Conservation (phyloP, 305 asterid genomes). For the Fraxinus greggii region DNA sequence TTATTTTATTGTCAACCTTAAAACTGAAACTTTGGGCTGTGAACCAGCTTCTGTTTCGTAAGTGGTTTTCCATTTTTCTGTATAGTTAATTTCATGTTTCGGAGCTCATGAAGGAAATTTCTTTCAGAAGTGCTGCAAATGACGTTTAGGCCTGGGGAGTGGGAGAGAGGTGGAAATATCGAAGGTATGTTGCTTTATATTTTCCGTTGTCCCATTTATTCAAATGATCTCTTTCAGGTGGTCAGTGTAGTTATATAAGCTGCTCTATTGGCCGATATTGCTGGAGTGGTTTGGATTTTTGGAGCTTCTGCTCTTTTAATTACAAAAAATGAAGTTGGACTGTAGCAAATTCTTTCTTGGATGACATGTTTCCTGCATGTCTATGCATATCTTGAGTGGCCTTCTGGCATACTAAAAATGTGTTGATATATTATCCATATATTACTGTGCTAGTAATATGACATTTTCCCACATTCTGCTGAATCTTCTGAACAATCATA, state of each 20-base stretch:
- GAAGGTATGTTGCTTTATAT: constrained; percentile 52
- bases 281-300: constrained; percentile 18
- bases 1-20: neutral
- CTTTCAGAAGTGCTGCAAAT: constrained; percentile 73
- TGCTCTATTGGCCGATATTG: constrained; percentile 12
- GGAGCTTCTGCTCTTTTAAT: constrained; percentile 6
- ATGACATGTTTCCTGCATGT: constrained; percentile 4
- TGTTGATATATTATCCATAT: neutral
- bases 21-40: constrained; percentile 17
- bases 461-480: neutral
- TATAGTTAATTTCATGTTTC: constrained; percentile 18
- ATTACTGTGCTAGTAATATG: neutral
- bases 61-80: neutral
- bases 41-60: neutral
- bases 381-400: neutral
- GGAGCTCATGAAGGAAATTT: constrained; percentile 19
- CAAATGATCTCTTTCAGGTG: constrained; percentile 1
- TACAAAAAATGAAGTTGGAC: constrained; percentile 3
- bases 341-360: constrained; percentile 9
- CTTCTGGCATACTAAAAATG: neutral
- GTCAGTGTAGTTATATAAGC: constrained; percentile 9
- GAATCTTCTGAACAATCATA: constrained; percentile 7
- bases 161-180: constrained; percentile 53
- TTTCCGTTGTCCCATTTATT: constrained; percentile 9
- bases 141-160: constrained; percentile 55